Base-by-base conservation (phyloP, 345 rosid genomes). In the Populus nigra region DNA sequence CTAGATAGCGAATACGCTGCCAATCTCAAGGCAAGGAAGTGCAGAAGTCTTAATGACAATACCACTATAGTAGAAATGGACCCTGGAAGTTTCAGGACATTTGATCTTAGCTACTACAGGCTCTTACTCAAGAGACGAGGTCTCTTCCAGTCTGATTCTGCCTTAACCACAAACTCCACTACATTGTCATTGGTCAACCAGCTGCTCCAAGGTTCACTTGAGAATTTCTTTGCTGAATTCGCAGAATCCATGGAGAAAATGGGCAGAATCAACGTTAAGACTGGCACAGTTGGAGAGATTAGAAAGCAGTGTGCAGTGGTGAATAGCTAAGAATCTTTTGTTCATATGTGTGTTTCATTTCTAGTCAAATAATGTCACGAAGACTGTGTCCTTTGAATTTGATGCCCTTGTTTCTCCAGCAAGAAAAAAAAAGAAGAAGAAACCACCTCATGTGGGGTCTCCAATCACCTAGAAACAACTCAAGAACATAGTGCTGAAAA, bases 221-320 rank as follows among this genome's bases (percentile, higher is more conserved):
- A 81, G 2, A 85, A 80, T 66, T 91, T 91, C 84, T 91, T 57
- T 25, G 80, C 83, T 35, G 90, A 90, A 47, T 94, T 94, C 36
- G 94, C 89, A 5, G 59, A 50, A 31, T 87, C 98, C 7, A 85
- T 94, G 95, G 97, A 90, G 89, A 93, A 90, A 84, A 84, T 93
- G 95, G 94, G 91, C 12, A 78, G 87, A 69, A 68, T 88, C 68
- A 73, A 90, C 55, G 98, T 90, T 3, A 91, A 88, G 82, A 90
- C 94, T 0, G 98, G 98, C 7, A 63, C 91, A 9, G 20, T 31
- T 8, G 97, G 98, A 0, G 90, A 88, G 74, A 93, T 94, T 55
- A 88, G 98, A 81, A 91, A 88, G 83, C 83, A 79, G 0, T 93
- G 98, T 80, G 91, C 92, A 11, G 38, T 88, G 16, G 93, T 89